Conservation (phyloP, 208 protist species). For the Novymonas esmeraldas region DNA sequence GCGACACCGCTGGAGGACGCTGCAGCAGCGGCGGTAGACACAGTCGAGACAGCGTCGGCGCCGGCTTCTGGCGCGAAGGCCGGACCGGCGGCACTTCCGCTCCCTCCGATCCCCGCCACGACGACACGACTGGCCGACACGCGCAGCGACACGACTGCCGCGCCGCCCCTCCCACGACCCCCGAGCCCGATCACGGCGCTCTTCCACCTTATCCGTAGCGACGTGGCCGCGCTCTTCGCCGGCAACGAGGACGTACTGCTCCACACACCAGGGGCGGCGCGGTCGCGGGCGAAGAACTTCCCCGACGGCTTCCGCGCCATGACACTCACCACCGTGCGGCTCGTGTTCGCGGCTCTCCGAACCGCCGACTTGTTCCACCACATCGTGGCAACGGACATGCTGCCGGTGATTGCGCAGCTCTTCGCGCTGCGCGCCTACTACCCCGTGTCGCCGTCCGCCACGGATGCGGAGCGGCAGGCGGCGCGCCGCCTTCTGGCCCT, state of each 20-base stretch:
- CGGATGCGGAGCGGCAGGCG: slow-evolving; percentile 25
- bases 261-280: slow-evolving; percentile 27
- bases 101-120: not conserved
- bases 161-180: slow-evolving; percentile 1
- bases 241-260: slow-evolving; percentile 33
- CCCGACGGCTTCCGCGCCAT: slow-evolving; percentile 32
- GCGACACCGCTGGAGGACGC: not conserved
- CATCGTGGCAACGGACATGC: slow-evolving; percentile 24
- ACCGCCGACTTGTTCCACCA: slow-evolving; percentile 29
- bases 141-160: not conserved
- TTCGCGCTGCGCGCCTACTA: slow-evolving; percentile 57
- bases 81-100: not conserved
- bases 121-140: not conserved
- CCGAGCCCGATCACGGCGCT: slow-evolving; percentile 15
- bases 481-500: slow-evolving; percentile 19
- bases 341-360: slow-evolving; percentile 47
- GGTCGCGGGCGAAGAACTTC: slow-evolving; percentile 30
- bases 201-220: slow-evolving; percentile 24
- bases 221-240: slow-evolving; percentile 22
- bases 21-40: not conserved
- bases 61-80: not conserved
- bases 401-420: slow-evolving; percentile 46
- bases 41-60: not conserved
- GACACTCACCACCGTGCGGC: slow-evolving; percentile 29
- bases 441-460: slow-evolving; percentile 14